Evolutionary conservation across 1,139 yeast species (phyloP).

Genomic region (Yamadazyma atlantica): DNA sequence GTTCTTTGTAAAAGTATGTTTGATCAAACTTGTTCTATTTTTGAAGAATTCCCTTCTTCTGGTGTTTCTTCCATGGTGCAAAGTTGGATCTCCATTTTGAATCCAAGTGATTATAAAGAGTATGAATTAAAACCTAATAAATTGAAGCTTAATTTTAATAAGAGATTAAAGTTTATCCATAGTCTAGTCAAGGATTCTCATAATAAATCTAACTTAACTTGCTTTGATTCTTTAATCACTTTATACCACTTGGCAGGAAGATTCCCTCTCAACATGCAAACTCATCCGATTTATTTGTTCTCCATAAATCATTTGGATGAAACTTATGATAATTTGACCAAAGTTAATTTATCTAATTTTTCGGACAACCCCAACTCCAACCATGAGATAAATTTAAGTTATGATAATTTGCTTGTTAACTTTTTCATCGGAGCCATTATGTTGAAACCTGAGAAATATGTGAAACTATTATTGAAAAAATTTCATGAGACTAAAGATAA

Average conservation of each 20-base stretch:
- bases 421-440: slow-evolving; percentile 45
- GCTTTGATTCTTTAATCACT: slow-evolving; percentile 42
- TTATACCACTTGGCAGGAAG: slow-evolving; percentile 45
- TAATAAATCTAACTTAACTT: slow-evolving; percentile 38
- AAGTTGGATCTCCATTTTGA: slow-evolving; percentile 36
- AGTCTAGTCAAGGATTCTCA: slow-evolving; percentile 35
- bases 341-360: slow-evolving; percentile 14
- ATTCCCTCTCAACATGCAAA: slow-evolving; percentile 20
- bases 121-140: slow-evolving; percentile 31
- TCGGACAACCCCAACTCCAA: slow-evolving; percentile 14
- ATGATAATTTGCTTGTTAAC: slow-evolving; percentile 31
- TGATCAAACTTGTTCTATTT: slow-evolving; percentile 30
- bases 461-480: slow-evolving; percentile 22
- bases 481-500: slow-evolving; percentile 28
- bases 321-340: slow-evolving; percentile 29
- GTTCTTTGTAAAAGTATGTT: slow-evolving; percentile 30
- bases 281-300: slow-evolving; percentile 47
- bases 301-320: slow-evolving; percentile 39
- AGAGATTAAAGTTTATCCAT: slow-evolving; percentile 34
- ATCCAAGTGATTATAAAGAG: slow-evolving; percentile 39
- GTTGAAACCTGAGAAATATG: slow-evolving; percentile 37
- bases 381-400: slow-evolving; percentile 12
- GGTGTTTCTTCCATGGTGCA: slow-evolving; percentile 29
- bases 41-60: slow-evolving; percentile 29
- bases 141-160: slow-evolving; percentile 34